A percentile compares a stretch with the other conserved stretches of the same genome.
phyloP scores from a whole-genome alignment of 2,329 filamentous ascomycete species.

The Didymella arachidicola region DNA sequence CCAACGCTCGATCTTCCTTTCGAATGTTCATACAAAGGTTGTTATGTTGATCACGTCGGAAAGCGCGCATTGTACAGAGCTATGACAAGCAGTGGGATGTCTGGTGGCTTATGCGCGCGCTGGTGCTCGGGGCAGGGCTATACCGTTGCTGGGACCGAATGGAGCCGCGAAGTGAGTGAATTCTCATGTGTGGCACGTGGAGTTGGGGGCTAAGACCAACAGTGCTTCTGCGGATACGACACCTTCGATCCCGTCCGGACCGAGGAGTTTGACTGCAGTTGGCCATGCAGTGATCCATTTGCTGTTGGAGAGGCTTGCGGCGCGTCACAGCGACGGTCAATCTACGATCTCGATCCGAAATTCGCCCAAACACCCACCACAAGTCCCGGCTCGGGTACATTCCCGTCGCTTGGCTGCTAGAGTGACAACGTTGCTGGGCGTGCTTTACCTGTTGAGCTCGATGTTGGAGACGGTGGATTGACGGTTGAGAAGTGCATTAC shows the following conservation, averaged over 20 bases:
- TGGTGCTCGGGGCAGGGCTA: conserved; percentile 4
- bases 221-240: conserved; percentile 10
- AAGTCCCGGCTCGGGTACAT: not conserved
- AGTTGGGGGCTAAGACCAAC: not conserved
- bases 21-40: conserved; percentile 2
- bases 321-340: not conserved
- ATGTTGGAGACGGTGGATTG: not conserved
- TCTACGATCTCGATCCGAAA: not conserved
- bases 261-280: not conserved
- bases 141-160: conserved; percentile 4
- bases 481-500: not conserved
- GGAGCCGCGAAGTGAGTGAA: conserved; percentile 1
- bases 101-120: not conserved
- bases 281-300: not conserved
- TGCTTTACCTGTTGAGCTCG: not conserved
- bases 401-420: not conserved
- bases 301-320: not conserved
- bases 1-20: not conserved
- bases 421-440: not conserved
- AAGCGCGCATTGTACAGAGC: not conserved
- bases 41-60: conserved; percentile 4
- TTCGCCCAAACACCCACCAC: not conserved
- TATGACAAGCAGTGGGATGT: not conserved
- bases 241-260: not conserved
- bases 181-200: too few relatives aligned